A percentile compares a stretch with the other conserved stretches of the same genome.
Conservation (phyloP, 2,329 filamentous ascomycete species). For the Aspergillus sojae region DNA sequence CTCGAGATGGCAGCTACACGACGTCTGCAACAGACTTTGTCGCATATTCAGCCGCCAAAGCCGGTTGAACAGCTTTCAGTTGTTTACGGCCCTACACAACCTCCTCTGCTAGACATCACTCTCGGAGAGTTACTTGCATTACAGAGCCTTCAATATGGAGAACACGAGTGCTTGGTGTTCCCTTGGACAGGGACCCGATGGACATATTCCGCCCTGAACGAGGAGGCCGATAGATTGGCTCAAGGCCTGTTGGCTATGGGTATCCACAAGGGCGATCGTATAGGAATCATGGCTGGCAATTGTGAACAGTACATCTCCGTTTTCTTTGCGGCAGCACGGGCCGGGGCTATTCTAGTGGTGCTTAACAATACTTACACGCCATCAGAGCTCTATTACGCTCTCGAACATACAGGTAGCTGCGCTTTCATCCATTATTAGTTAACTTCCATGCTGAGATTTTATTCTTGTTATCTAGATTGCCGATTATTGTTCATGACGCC, state of each 20-base stretch:
- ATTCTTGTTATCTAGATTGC: slow-evolving; percentile 55
- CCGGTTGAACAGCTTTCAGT: slow-evolving; percentile 50
- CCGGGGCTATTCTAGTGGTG: slow-evolving; percentile 72
- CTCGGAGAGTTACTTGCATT: slow-evolving; percentile 72
- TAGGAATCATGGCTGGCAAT: slow-evolving; percentile 73
- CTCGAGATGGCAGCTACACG: slow-evolving; percentile 31
- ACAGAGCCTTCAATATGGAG: slow-evolving; percentile 67
- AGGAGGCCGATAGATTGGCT: slow-evolving; percentile 63
- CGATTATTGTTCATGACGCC: slow-evolving; percentile 73
- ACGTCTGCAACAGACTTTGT: slow-evolving; percentile 34
- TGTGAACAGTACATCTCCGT: slow-evolving; percentile 64
- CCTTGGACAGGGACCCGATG: slow-evolving; percentile 76
- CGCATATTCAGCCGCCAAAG: slow-evolving; percentile 28
- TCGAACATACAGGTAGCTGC: slow-evolving; percentile 67
- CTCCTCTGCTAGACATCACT: slow-evolving; percentile 70
- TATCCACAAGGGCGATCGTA: slow-evolving; percentile 67
- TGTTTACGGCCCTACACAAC: slow-evolving; percentile 68
- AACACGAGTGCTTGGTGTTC: slow-evolving; percentile 70
- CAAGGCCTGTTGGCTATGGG: slow-evolving; percentile 69
- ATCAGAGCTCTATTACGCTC: slow-evolving; percentile 69
- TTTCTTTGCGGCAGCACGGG: slow-evolving; percentile 70
- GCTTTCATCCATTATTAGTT: not conserved
- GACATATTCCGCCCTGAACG: slow-evolving; percentile 68
- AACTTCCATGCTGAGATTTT: slow-evolving; percentile 4
- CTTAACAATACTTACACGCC: slow-evolving; percentile 82